These are phyloP conservation scores for Athelia sp. DNA, from an alignment of 1,284 basidiomycete genomes.

Conservation along the genomic window DNA sequence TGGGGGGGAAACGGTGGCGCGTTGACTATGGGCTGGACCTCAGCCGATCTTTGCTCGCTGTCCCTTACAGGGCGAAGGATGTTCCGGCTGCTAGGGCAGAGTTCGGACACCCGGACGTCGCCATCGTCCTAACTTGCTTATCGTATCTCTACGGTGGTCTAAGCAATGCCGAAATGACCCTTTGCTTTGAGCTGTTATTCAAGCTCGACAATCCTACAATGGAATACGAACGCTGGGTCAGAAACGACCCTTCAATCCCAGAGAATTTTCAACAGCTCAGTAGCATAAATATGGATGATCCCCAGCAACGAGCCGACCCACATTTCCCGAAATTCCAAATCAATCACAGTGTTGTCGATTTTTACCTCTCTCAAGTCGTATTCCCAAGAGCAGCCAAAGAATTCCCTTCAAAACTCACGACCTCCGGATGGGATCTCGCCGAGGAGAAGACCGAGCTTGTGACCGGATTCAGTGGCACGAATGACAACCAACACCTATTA, in stretches of 20 bases:
- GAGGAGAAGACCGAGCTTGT: constrained; percentile 27
- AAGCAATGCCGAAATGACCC: constrained; percentile 15
- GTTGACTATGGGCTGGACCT: constrained; percentile 24
- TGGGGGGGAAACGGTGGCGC: constrained; percentile 21
- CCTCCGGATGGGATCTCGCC: constrained; percentile 35
- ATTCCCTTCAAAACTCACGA: constrained; percentile 23
- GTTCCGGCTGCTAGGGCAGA: constrained; percentile 24
- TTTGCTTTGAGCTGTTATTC: constrained; percentile 20
- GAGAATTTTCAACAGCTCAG: constrained; percentile 13
- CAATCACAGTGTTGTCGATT: constrained; percentile 20
- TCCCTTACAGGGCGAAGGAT: constrained; percentile 27
- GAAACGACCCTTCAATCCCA: constrained; percentile 10
- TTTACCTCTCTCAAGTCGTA: constrained; percentile 25
- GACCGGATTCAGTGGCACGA: constrained; percentile 57
- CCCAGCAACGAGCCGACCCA: constrained; percentile 11
- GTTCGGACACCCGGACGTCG: constrained; percentile 30
- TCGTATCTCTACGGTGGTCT: constrained; percentile 28
- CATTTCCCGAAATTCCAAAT: constrained; percentile 14
- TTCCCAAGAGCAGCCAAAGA: constrained; percentile 27
- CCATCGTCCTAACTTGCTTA: constrained; percentile 25
- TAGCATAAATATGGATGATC: constrained; percentile 24
- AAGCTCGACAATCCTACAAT: constrained; percentile 22
- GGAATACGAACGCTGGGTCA: constrained; percentile 19
- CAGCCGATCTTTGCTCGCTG: constrained; percentile 19
- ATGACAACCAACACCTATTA: constrained; percentile 44